These are phyloP conservation scores for Lepiota venenata DNA, from an alignment of 768 basidiomycete genomes.

Conservation along the genomic window DNA sequence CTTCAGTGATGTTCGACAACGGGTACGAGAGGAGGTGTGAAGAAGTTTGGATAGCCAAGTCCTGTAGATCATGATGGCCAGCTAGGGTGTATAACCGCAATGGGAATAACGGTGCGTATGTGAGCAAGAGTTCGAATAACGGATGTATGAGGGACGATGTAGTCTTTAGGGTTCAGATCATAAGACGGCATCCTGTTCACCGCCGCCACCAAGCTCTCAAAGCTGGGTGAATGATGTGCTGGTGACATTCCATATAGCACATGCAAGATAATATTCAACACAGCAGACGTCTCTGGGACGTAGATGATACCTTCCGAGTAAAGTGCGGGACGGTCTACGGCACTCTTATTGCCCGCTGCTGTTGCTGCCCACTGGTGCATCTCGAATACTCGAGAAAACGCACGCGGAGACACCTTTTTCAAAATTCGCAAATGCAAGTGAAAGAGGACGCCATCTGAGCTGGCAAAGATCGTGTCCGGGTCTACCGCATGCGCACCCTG, in stretches of 20 bases:
- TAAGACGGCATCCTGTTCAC: constrained; percentile 29
- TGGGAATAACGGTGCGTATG: constrained; percentile 26
- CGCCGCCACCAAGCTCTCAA: constrained; percentile 41
- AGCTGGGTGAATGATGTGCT: constrained; percentile 45
- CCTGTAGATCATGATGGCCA: constrained; percentile 23
- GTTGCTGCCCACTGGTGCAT: constrained; percentile 17
- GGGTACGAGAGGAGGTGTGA: constrained; percentile 32
- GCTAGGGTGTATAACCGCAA: constrained; percentile 37
- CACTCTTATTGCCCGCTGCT: constrained; percentile 19
- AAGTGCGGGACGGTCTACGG: constrained; percentile 34
- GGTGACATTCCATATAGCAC: constrained; percentile 45
- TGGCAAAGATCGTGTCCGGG: constrained; percentile 35
- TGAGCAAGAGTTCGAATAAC: constrained; percentile 17
- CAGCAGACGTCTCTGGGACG: constrained; percentile 37
- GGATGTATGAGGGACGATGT: constrained; percentile 23
- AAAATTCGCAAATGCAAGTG: constrained; percentile 49
- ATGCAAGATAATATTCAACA: constrained; percentile 53
- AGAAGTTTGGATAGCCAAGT: constrained; percentile 33
- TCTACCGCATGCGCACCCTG: constrained; percentile 14
- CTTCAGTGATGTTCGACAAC: constrained; percentile 27
- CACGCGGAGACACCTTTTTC: constrained; percentile 38
- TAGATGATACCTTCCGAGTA: constrained; percentile 32
- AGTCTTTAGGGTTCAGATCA: constrained; percentile 16
- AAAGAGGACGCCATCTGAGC: constrained; percentile 61
- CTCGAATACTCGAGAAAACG: constrained; percentile 30